Base-by-base conservation (phyloP, 2,329 filamentous ascomycete species). In the Hirsutella rhossiliensis region DNA sequence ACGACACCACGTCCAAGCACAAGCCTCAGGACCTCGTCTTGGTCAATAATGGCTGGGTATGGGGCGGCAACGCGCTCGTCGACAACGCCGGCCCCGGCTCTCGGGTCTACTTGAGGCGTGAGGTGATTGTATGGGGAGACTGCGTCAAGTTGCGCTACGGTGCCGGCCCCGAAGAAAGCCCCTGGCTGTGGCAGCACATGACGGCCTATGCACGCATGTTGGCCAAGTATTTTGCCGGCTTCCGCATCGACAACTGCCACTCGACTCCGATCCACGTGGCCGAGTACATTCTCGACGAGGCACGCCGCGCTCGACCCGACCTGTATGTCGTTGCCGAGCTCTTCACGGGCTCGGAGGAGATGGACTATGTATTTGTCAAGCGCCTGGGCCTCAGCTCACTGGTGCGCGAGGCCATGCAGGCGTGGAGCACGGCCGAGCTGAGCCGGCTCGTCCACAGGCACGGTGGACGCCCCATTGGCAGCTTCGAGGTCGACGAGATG, bases 41-140 rank as follows among this genome's bases (percentile, higher is more conserved):
- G 42, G 89, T 82, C 36, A 97, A 97, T 65, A 98, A 98, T 58
- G 92, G 92, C 38, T 98, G 92, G 92, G 89, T 98, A 9, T 98
- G 92, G 92, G 90, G 87, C 46, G 90, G 90, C 6, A 94, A 97
- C 64, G 90, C 92, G 2, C 76, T 97, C 63, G 75, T 87, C 38
- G 92, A 98, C 66, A 92, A 97, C 56, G 92, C 92, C 28, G 94
- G 94, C 0, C 84, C 88, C 0, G 72, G 85, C 40, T 95, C 90
- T 9, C 81, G 82, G 45, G 88, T 90, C n/a, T 98, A 98, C 57
- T 75, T 98, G n/a, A 79, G 87, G 43, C 79, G 92, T 52, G 88
- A 98, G 62, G 87, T 98, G 48, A 97, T 98, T 52, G 85, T 96
- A 28, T 98, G 92, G 92, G 89, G 90, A 13, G 92, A 98, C 60